phyloP scores from a whole-genome alignment of 2,329 filamentous ascomycete species.

The Zopfia rhizophila region DNA sequence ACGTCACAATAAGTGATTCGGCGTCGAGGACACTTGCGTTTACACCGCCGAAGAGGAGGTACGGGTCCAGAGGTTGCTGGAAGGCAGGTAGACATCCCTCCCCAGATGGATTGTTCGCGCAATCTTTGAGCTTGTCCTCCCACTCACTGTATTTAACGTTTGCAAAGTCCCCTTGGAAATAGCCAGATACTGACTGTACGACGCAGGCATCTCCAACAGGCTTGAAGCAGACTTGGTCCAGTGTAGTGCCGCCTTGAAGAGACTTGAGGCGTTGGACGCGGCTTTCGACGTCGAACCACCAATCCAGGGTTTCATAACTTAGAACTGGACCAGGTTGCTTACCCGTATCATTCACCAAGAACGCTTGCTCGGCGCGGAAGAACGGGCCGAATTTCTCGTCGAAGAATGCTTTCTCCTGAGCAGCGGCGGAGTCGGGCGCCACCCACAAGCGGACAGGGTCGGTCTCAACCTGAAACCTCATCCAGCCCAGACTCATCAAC shows the following conservation, averaged over 20 bases:
- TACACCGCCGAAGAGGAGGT: constrained; percentile 87
- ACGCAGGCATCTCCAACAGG: constrained; percentile 90
- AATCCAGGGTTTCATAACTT: constrained; percentile 85
- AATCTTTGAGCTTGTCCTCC: constrained; percentile 76
- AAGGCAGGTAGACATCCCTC: constrained; percentile 86
- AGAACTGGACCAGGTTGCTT: constrained; percentile 78
- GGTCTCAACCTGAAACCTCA: constrained; percentile 87
- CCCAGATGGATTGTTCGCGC: constrained; percentile 82
- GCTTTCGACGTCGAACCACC: constrained; percentile 94
- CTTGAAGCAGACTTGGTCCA: constrained; percentile 93
- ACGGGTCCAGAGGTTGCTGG: constrained; percentile 85
- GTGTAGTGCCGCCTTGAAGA: constrained; percentile 70
- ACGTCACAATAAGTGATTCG: constrained; percentile 85
- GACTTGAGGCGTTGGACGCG: constrained; percentile 79
- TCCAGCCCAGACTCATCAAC: constrained; percentile 86
- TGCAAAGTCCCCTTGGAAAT: constrained; percentile 76
- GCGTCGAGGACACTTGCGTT: constrained; percentile 74
- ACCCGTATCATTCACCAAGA: constrained; percentile 87
- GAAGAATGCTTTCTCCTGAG: constrained; percentile 93
- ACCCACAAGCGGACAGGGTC: constrained; percentile 96
- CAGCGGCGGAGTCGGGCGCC: constrained; percentile 89
- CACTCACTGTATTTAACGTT: constrained; percentile 74
- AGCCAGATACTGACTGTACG: constrained; percentile 90
- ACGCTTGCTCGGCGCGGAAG: constrained; percentile 92
- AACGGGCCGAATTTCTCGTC: constrained; percentile 94